Percentiles rank a stretch among this genome's conserved stretches.
Conservation (phyloP, 2,329 filamentous ascomycete species). For the Aureobasidium zeae region DNA sequence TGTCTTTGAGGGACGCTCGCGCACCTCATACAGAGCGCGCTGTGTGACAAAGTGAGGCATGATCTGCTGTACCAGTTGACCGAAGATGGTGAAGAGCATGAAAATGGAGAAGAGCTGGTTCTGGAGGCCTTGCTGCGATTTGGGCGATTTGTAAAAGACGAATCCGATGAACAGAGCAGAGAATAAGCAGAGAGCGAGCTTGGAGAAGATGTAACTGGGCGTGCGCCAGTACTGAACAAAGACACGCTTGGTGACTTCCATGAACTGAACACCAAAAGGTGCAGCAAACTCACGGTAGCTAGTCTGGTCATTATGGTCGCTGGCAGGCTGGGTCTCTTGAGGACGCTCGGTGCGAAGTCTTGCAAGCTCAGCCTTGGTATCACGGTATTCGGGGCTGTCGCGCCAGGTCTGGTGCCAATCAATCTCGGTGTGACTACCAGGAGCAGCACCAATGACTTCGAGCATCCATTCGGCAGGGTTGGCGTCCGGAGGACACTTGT, state of each 20-base stretch:
- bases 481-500: constrained; percentile 54
- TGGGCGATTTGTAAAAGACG: constrained; percentile 63
- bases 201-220: constrained; percentile 81
- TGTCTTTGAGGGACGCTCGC: constrained; percentile 73
- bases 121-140: constrained; percentile 67
- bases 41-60: constrained; percentile 84
- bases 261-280: constrained; percentile 58
- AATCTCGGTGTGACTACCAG: constrained; percentile 40
- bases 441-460: constrained; percentile 46
- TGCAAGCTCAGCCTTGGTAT: constrained; percentile 38
- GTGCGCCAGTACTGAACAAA: constrained; percentile 92
- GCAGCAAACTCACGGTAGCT: constrained; percentile 67
- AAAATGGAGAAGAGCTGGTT: constrained; percentile 84
- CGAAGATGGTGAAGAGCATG: constrained; percentile 72
- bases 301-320: constrained; percentile 26
- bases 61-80: constrained; percentile 63
- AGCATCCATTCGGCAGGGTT: constrained; percentile 81
- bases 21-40: constrained; percentile 72
- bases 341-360: constrained; percentile 35
- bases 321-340: constrained; percentile 25
- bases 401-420: constrained; percentile 42
- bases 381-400: constrained; percentile 33
- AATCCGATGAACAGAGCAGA: constrained; percentile 68
- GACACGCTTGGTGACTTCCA: constrained; percentile 60
- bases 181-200: constrained; percentile 56